phyloP scores from a whole-genome alignment of 306 rosid genomes.

The Citrullus colocynthis region DNA sequence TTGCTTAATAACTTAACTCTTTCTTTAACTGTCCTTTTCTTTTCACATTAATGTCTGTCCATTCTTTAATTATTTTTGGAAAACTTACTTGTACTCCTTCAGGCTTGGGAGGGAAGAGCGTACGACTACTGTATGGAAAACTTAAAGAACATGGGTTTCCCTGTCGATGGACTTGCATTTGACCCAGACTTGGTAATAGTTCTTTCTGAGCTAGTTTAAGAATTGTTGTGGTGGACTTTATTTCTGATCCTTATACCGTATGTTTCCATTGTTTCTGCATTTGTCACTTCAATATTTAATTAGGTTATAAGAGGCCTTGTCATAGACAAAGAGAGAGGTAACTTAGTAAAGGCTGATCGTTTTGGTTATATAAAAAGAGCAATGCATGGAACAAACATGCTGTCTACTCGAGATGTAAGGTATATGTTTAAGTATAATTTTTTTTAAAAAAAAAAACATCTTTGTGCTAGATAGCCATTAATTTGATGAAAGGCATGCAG shows the following conservation, averaged over 20 bases:
- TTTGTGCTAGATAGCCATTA: not conserved
- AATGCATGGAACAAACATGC: slow-evolving; percentile 91
- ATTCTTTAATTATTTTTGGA: not conserved
- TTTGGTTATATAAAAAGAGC: slow-evolving; percentile 92
- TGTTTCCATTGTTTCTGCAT: not conserved
- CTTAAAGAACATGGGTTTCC: slow-evolving; percentile 77
- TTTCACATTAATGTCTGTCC: not conserved
- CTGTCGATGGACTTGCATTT: slow-evolving; percentile 81
- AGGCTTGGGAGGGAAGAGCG: slow-evolving; percentile 99
- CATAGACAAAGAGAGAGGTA: slow-evolving; percentile 90
- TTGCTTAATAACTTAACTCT: not conserved
- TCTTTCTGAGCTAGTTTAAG: not conserved
- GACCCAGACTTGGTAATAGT: slow-evolving; percentile 79
- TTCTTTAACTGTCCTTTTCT: not conserved
- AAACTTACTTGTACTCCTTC: slow-evolving; percentile 8
- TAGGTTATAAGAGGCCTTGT: slow-evolving; percentile 99
- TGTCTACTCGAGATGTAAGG: slow-evolving; percentile 84
- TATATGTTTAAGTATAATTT: slow-evolving; percentile 23
- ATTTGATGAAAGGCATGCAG: not conserved
- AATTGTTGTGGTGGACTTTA: not conserved
- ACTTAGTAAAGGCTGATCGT: slow-evolving; percentile 93
- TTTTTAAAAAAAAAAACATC: not conserved
- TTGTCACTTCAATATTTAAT: not conserved
- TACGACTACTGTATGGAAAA: slow-evolving; percentile 96
- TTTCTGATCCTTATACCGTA: not conserved